These are phyloP conservation scores for Fusarium protoensiforme DNA, from an alignment of 2,329 filamentous ascomycete species.

Conservation along the genomic window DNA sequence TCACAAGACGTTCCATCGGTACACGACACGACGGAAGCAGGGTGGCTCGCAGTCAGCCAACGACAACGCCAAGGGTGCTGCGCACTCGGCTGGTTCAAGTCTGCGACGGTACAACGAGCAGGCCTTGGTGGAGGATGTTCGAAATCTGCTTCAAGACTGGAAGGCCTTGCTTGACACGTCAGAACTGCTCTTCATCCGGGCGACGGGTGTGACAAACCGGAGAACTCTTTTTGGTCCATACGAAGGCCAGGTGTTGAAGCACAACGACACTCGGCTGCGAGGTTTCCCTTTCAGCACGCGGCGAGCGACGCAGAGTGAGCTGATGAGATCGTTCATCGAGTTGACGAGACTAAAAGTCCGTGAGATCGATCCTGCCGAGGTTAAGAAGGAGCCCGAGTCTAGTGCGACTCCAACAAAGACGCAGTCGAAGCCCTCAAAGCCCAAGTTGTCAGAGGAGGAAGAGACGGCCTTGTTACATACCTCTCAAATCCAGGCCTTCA, in stretches of 20 bases:
- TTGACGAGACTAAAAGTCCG: slow-evolving; percentile 89
- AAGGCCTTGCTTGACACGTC: slow-evolving; percentile 84
- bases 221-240: slow-evolving; percentile 91
- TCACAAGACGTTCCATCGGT: slow-evolving; percentile 97
- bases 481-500: slow-evolving; percentile 86
- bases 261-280: slow-evolving; percentile 82
- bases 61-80: slow-evolving; percentile 92
- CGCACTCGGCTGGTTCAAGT: slow-evolving; percentile 91
- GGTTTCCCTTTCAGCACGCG: slow-evolving; percentile 95
- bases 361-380: slow-evolving; percentile 75
- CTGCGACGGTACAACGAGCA: slow-evolving; percentile 94
- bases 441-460: slow-evolving; percentile 83
- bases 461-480: slow-evolving; percentile 87
- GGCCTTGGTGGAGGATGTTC: slow-evolving; percentile 88
- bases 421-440: slow-evolving; percentile 64
- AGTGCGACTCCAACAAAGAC: slow-evolving; percentile 48
- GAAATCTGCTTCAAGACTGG: slow-evolving; percentile 85
- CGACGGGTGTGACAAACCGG: slow-evolving; percentile 87
- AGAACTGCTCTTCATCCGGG: slow-evolving; percentile 88
- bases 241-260: slow-evolving; percentile 83
- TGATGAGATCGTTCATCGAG: slow-evolving; percentile 95
- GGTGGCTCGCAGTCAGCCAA: slow-evolving; percentile 95
- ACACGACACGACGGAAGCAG: slow-evolving; percentile 95
- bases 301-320: slow-evolving; percentile 90
- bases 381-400: slow-evolving; percentile 55